These are phyloP conservation scores for Aspergillus sp. DNA, from an alignment of 2,329 filamentous ascomycete genomes.

Conservation along the genomic window DNA sequence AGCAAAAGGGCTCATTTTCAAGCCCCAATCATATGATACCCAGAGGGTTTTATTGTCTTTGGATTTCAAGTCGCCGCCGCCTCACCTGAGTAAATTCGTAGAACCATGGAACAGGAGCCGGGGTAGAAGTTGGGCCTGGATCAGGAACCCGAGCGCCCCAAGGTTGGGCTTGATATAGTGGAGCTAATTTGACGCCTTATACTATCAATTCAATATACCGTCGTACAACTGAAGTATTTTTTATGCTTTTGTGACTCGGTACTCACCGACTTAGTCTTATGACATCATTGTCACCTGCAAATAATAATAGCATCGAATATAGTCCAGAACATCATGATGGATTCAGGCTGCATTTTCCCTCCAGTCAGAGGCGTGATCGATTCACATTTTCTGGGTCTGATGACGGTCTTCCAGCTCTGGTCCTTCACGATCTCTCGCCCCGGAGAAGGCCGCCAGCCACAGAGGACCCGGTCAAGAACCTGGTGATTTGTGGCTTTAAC, in stretches of 20 bases:
- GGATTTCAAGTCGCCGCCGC: neutral
- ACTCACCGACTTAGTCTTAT: neutral
- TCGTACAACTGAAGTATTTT: neutral
- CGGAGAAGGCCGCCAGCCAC: constrained; percentile 1
- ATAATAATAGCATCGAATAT: neutral
- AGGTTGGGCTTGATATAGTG: constrained; percentile 4
- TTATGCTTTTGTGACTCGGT: neutral
- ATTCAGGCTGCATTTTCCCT: constrained; percentile 1
- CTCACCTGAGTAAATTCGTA: neutral
- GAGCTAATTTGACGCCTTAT: constrained; percentile 2
- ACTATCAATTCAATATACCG: neutral
- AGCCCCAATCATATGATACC: constrained; percentile 6
- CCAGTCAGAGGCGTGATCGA: neutral
- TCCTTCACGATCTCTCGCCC: neutral
- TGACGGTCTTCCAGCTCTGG: neutral
- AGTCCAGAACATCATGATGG: constrained; percentile 1
- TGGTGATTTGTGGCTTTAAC: constrained; percentile 2
- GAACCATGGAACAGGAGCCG: constrained; percentile 10
- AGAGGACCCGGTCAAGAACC: neutral
- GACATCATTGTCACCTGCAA: neutral
- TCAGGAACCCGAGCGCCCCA: constrained; percentile 11
- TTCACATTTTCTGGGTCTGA: neutral
- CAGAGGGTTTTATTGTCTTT: neutral
- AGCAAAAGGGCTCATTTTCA: neutral
- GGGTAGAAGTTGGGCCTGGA: neutral